Evolutionary conservation across 129 eudicot genomes (phyloP).

Genomic region (Ambrosia artemisiifolia): DNA sequence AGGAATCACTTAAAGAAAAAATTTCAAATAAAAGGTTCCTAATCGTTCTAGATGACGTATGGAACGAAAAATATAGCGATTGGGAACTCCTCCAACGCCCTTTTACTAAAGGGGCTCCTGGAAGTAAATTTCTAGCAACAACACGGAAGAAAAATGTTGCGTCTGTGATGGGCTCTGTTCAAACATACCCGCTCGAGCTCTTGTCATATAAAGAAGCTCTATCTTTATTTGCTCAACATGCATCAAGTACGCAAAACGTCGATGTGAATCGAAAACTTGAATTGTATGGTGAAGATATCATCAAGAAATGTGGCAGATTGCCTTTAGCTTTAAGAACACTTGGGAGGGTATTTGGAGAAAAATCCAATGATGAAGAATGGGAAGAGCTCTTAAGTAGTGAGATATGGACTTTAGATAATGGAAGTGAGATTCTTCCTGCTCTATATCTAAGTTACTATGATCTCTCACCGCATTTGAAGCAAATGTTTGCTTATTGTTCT

Average conservation of each 20-base stretch:
- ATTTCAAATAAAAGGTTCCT: slow-evolving; percentile 25
- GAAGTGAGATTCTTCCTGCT: background rate
- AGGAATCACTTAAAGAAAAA: slow-evolving; percentile 11
- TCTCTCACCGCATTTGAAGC: background rate
- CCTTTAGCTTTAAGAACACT: too few relatives aligned
- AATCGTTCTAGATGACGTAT: slow-evolving; percentile 38
- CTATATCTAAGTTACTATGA: background rate
- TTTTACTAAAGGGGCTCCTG: slow-evolving; percentile 28
- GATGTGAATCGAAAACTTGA: slow-evolving; percentile 6
- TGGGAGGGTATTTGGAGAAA: background rate
- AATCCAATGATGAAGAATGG: background rate
- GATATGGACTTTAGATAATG: background rate
- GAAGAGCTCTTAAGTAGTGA: background rate
- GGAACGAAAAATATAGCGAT: slow-evolving; percentile 29
- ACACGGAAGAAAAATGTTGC: slow-evolving; percentile 22
- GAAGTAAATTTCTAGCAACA: slow-evolving; percentile 4
- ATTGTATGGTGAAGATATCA: slow-evolving; percentile 19
- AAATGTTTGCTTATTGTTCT: background rate
- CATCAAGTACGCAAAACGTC: background rate
- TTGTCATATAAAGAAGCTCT: slow-evolving; percentile 17
- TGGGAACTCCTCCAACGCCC: slow-evolving; percentile 32
- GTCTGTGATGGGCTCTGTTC: background rate
- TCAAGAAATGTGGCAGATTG: background rate
- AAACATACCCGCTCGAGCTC: slow-evolving; percentile 5
- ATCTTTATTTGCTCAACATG: slow-evolving; percentile 32